These are phyloP conservation scores for Sporothrix luriei DNA, from an alignment of 2,329 filamentous ascomycete genomes.

Conservation along the genomic window DNA sequence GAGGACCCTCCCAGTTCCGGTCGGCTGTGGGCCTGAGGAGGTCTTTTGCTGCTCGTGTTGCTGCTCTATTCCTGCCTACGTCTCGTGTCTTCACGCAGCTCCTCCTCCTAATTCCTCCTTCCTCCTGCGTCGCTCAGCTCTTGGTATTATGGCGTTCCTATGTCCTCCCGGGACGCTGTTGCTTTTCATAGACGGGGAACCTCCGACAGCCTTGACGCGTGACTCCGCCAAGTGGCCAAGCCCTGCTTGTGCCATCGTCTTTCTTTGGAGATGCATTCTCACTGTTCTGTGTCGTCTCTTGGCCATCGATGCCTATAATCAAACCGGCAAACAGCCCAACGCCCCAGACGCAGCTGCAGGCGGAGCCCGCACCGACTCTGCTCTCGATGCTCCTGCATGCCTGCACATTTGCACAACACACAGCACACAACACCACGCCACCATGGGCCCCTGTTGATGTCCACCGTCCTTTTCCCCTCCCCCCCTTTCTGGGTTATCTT, in stretches of 20 bases:
- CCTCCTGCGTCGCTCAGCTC: not conserved
- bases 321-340: not conserved
- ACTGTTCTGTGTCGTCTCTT: not conserved
- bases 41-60: no score
- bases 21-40: no score
- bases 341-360: not conserved
- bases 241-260: constrained; percentile 23
- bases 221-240: constrained; percentile 23
- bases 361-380: not conserved
- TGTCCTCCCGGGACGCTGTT: not conserved
- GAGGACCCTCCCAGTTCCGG: no score
- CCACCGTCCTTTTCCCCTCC: not conserved
- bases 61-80: not conserved
- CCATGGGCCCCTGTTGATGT: not conserved
- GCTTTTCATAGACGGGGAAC: not conserved
- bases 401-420: not conserved
- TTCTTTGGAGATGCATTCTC: not conserved
- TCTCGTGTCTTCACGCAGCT: not conserved
- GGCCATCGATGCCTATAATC: no score
- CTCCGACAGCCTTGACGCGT: no score
- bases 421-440: not conserved
- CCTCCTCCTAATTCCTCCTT: not conserved
- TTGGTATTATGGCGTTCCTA: not conserved
- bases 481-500: constrained; percentile 10
- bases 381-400: constrained; percentile 6